Base-by-base conservation (phyloP, 768 basidiomycete species). In the Rhodotorula diobovata region DNA sequence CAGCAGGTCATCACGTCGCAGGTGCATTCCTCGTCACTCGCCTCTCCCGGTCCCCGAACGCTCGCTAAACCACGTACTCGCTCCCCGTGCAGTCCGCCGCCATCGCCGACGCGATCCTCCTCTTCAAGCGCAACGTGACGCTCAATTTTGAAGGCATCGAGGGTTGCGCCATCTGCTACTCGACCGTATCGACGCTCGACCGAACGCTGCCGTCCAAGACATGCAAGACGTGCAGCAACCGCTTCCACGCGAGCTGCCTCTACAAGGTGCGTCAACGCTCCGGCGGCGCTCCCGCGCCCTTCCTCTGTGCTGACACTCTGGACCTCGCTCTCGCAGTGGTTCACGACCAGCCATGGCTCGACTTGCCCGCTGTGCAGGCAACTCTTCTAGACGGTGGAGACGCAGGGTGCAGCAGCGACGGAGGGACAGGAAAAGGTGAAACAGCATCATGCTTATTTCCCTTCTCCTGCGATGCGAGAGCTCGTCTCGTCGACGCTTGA, bases 131-230 rank as follows among this genome's bases (percentile, higher is more conserved):
- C 81, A 98, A 97, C 78, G 93, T 94, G 55, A 84, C 87, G 0
- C 84, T 90, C 30, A 92, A 98, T 79, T 99, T 98, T 77, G 91
- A 95, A 73, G 95, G 95, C 12, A 89, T 93, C 79, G 90, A 90
- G 5, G 93, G 95, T 76, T 99, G 96, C 80, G 91, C 95, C 1
- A 97, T 99, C 70, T 95, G 93, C 78, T 95, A 94, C 80, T 91
- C 90, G 89, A 66, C 76, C 60, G 73, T 78, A 41, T 63, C 71
- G 11, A 51, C 92, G 55, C 89, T 87, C 81, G 96, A 98, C 78
- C 88, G 89, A 1, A 88, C 85, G 61, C 83, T 98, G 23, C 95
- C 96, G 1, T 87, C 87, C 76, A 94, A 93, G 77, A 88, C 91
- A 1, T 99, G 95, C 82, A 89, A 86, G 81, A 74, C 72, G 35